Evolutionary conservation across 2,329 filamentous ascomycete genomes (phyloP).

Genomic region (Pseudogymnoascus destructans): DNA sequence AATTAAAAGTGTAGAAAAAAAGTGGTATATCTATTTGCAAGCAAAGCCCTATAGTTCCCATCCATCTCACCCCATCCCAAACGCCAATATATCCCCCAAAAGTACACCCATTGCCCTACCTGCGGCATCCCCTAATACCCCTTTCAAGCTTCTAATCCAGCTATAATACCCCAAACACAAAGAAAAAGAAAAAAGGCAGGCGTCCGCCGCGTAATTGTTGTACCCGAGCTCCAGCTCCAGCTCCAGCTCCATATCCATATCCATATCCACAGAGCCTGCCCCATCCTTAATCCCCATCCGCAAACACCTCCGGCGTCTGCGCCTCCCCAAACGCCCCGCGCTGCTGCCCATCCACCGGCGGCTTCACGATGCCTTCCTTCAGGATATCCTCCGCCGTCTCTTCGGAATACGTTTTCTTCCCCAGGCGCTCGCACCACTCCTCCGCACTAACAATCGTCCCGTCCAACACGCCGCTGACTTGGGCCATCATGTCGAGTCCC

Average conservation of each 20-base stretch:
- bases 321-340: neutral
- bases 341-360: neutral
- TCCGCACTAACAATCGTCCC: constrained; percentile 85
- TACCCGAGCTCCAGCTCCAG: neutral
- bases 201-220: neutral
- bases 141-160: neutral
- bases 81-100: neutral
- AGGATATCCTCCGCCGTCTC: neutral
- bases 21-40: neutral
- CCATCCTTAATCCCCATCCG: neutral
- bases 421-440: constrained; percentile 74
- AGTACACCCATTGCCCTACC: neutral
- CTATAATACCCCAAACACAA: neutral
- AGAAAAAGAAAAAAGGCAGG: neutral
- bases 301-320: neutral
- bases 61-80: neutral
- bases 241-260: too few species aligned
- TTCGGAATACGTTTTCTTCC: constrained; percentile 27
- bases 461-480: constrained; percentile 78
- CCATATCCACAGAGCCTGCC: neutral
- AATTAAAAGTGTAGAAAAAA: neutral
- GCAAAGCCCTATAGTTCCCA: neutral
- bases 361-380: neutral
- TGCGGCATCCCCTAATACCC: neutral
- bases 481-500: constrained; percentile 84